Evolutionary conservation across 805 yeast species (phyloP).

Genomic region (Ogataea methylovora): DNA sequence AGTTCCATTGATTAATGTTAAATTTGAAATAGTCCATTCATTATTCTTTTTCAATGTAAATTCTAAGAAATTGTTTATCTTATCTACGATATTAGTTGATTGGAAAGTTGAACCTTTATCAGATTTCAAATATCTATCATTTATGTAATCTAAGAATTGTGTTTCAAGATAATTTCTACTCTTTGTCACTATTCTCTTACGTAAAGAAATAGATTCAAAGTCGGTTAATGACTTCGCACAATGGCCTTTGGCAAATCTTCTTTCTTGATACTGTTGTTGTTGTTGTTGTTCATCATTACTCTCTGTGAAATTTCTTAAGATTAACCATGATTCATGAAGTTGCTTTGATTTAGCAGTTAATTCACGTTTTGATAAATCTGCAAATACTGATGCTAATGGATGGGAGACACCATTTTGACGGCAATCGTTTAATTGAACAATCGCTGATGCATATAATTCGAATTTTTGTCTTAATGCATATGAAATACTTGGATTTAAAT

Average conservation of each 20-base stretch:
- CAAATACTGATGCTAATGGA: slow-evolving; percentile 53
- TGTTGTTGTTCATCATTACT: slow-evolving; percentile 26
- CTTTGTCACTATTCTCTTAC: slow-evolving; percentile 41
- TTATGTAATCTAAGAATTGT: slow-evolving; percentile 73
- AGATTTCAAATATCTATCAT: slow-evolving; percentile 48
- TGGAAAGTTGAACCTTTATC: slow-evolving; percentile 15
- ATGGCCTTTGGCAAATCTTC: slow-evolving; percentile 25
- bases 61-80: slow-evolving; percentile 56
- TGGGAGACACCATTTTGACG: slow-evolving; percentile 47
- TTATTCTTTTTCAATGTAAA: slow-evolving; percentile 25
- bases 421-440: slow-evolving; percentile 63
- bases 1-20: slow-evolving; percentile 66
- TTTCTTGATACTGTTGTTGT: slow-evolving; percentile 21
- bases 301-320: slow-evolving; percentile 43
- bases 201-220: slow-evolving; percentile 27
- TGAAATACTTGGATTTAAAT: slow-evolving; percentile 28
- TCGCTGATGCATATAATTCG: slow-evolving; percentile 66
- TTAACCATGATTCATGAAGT: slow-evolving; percentile 66
- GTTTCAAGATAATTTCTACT: slow-evolving; percentile 58
- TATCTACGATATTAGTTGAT: slow-evolving; percentile 59
- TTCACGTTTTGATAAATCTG: slow-evolving; percentile 49
- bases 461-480: slow-evolving; percentile 43
- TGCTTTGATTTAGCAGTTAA: slow-evolving; percentile 63
- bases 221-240: slow-evolving; percentile 16
- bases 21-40: slow-evolving; percentile 43